Conservation (phyloP, 495 filamentous ascomycete species). For the Xanthoparmelia taractica region DNA sequence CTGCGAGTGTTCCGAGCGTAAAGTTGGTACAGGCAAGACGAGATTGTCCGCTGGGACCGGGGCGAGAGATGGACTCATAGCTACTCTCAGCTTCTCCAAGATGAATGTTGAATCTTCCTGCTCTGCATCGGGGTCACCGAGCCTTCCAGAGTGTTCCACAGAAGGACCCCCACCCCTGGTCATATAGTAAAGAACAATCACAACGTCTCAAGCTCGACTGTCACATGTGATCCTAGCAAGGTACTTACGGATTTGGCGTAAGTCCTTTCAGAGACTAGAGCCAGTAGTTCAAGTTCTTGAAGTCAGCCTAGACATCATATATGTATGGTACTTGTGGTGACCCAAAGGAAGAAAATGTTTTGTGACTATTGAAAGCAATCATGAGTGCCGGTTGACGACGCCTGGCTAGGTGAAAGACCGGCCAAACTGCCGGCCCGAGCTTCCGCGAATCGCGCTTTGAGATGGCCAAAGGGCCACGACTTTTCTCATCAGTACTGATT, state of each 20-base stretch:
- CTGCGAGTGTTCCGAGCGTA: neutral
- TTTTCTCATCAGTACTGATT: neutral
- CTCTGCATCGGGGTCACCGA: neutral
- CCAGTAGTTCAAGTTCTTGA: neutral
- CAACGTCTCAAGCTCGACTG: neutral
- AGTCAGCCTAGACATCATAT: neutral
- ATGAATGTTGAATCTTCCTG: neutral
- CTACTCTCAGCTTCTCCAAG: neutral
- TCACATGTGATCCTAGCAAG: neutral
- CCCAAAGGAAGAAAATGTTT: neutral
- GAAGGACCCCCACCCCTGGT: neutral
- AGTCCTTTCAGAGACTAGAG: neutral
- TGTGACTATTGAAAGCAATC: neutral
- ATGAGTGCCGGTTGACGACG: neutral
- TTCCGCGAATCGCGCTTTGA: neutral
- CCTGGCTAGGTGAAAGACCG: neutral
- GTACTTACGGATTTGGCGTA: neutral
- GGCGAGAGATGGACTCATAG: conserved; percentile 16
- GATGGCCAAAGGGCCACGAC: neutral
- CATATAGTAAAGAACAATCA: conserved; percentile 1
- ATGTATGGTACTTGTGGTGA: neutral
- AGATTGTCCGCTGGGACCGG: conserved; percentile 17
- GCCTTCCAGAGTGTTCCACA: neutral
- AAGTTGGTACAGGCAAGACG: conserved; percentile 7
- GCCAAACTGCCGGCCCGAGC: neutral